These are phyloP conservation scores for Gracilaria domingensis DNA, from an alignment of 23 red algal genomes.

Conservation along the genomic window DNA sequence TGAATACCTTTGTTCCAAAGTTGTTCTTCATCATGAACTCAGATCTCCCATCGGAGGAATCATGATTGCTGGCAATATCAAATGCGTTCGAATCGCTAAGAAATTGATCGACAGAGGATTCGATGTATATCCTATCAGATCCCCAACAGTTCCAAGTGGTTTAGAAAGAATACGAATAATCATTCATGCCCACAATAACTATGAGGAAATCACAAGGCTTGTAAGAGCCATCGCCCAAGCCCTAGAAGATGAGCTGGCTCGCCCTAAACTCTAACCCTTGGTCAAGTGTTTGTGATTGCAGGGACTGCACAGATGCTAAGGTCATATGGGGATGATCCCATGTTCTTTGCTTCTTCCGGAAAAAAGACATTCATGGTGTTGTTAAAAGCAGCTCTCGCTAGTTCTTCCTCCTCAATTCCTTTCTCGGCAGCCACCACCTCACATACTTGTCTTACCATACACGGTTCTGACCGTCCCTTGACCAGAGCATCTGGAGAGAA, in stretches of 20 bases:
- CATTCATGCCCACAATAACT: constrained; percentile 88
- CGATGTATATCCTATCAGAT: constrained; percentile 83
- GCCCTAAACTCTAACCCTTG: constrained; percentile 3
- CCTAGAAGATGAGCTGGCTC: not conserved
- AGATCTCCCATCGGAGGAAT: constrained; percentile 76
- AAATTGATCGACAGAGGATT: constrained; percentile 56
- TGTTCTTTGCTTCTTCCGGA: constrained; percentile 63
- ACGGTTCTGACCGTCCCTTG: constrained; percentile 91
- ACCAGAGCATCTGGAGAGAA: constrained; percentile 71
- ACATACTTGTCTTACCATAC: constrained; percentile 88
- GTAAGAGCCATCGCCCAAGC: constrained; percentile 55
- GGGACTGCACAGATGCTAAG: constrained; percentile 45
- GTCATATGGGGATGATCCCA: constrained; percentile 75
- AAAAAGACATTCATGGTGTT: constrained; percentile 89
- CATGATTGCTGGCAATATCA: constrained; percentile 61
- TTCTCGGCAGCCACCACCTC: constrained; percentile 81
- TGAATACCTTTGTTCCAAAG: constrained; percentile 1
- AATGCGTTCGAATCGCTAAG: constrained; percentile 62
- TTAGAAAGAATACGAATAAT: constrained; percentile 89
- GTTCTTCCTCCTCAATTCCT: constrained; percentile 67
- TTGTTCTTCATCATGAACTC: constrained; percentile 3
- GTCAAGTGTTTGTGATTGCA: constrained; percentile 1
- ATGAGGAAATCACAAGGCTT: constrained; percentile 72
- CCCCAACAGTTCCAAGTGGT: constrained; percentile 91
- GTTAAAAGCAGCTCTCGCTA: constrained; percentile 79